A percentile compares a stretch with the other conserved stretches of the same genome.
Evolutionary conservation across 305 asterid species (phyloP).

Genomic region (Fraxinus angustifolia): DNA sequence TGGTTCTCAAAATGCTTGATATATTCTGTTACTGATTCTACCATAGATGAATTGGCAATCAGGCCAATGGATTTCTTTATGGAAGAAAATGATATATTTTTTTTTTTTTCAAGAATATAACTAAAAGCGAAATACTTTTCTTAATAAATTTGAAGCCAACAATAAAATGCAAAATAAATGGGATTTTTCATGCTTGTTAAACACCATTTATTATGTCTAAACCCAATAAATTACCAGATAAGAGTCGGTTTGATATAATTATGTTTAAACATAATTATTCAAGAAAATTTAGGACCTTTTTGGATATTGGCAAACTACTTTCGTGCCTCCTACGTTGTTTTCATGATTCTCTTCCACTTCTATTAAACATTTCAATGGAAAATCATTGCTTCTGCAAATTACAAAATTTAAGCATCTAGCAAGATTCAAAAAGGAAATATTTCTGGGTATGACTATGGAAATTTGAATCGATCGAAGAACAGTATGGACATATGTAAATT

Average conservation of each 20-base stretch:
- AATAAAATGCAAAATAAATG: neutral
- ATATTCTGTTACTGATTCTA: no score
- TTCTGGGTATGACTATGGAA: neutral
- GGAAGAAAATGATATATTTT: no score
- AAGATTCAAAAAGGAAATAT: neutral
- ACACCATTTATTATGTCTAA: neutral
- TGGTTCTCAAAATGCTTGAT: neutral
- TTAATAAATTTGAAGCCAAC: neutral
- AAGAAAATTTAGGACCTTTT: neutral
- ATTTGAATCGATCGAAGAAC: neutral
- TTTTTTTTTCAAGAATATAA: no score
- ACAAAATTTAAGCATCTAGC: neutral
- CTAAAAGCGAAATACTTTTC: neutral
- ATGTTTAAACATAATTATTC: neutral
- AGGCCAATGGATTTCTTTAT: neutral
- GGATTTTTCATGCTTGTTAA: neutral
- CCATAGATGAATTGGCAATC: neutral
- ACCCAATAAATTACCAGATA: neutral
- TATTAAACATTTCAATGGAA: neutral
- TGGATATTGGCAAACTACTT: neutral
- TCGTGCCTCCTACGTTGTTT: neutral
- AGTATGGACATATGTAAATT: neutral
- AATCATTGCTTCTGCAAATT: neutral
- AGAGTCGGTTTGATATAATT: neutral
- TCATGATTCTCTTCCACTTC: neutral